These are phyloP conservation scores for Hanseniaspora gamundiae DNA, from an alignment of 1,139 yeast species.

Conservation along the genomic window DNA sequence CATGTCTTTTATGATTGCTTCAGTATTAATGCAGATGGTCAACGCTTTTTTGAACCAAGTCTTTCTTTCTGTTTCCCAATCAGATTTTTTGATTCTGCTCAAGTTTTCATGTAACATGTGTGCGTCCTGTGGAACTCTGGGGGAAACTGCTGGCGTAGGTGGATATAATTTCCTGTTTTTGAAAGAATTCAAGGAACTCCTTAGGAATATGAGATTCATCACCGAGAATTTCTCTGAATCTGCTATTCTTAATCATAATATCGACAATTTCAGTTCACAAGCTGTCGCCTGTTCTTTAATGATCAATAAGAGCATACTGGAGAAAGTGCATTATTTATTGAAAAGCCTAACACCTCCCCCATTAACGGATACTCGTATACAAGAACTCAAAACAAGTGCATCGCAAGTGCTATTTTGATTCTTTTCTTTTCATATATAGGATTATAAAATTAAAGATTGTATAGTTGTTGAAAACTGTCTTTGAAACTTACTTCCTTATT, in stretches of 20 bases:
- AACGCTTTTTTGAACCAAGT: slow-evolving; percentile 10
- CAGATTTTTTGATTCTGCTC: slow-evolving; percentile 13
- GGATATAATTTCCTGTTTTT: slow-evolving; percentile 3
- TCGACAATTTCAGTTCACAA: not conserved
- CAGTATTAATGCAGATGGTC: slow-evolving; percentile 9
- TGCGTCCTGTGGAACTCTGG: not conserved
- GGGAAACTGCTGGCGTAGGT: not conserved
- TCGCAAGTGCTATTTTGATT: not conserved
- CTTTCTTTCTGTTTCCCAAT: slow-evolving; percentile 11
- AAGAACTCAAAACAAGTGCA: not conserved
- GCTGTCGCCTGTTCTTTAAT: not conserved
- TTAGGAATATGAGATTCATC: slow-evolving; percentile 4
- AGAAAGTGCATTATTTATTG: not conserved
- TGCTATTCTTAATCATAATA: not conserved
- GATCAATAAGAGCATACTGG: not conserved
- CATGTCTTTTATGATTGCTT: slow-evolving; percentile 4
- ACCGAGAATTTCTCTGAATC: not conserved
- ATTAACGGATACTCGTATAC: not conserved
- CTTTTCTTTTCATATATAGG: not conserved
- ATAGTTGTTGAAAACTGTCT: not conserved
- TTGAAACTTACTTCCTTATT: slow-evolving; percentile 32
- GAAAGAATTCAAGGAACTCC: slow-evolving; percentile 9
- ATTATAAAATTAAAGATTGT: not conserved
- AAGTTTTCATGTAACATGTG: slow-evolving; percentile 11
- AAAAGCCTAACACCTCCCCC: not conserved